Evolutionary conservation across 129 eudicot genomes (phyloP), one percentile per base, ranked within the genome.

Genomic region (Ambrosia artemisiifolia): DNA sequence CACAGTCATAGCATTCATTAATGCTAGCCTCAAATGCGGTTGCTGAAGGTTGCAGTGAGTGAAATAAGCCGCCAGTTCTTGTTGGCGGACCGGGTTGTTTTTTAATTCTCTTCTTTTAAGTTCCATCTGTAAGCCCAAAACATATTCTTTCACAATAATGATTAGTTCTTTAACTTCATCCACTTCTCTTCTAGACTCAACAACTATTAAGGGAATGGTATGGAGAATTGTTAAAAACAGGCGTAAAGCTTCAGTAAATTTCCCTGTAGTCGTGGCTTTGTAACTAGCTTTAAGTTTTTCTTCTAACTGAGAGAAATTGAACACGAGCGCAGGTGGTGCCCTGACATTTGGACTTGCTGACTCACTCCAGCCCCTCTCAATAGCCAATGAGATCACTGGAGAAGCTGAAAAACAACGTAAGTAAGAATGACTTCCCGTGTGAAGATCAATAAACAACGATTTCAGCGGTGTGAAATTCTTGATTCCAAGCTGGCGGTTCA

Each of bases 81-180:
- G 95, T 67, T 85, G 88, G 49, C 95, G 95, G 24, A 76, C 71
- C 7, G 91, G 87, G 68, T 88, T 61, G 19, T 81, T 88, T 70
- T 78, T 83, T 44, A 83, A 1, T 50, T 88, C 95, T 78, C 83
- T 81, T 76, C 95, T 85, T 83, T 83, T 88, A n/a, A 88, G 78
- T 62, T 85, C 95, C 88, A 88, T 88, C 53, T 88, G 85, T 79
- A 85, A 59, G 30, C 91, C 95, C 35, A 85, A 73, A 79, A 85
- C 91, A 36, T 88, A 88, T 38, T 88, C 95, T 38, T 76, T 85
- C 4, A 81, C 95, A 1, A 88, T 85, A 11, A 81, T 59, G 32
- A 85, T 79, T 61, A 88, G n/a, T 56, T 88, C 95, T 70, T 88
- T 88, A 11, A 88, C 95, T 74, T 88, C 95, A 75, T 88, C 90